Evolutionary conservation across 2,329 filamentous ascomycete genomes (phyloP).

Genomic region (Huntiella bhutanensis): DNA sequence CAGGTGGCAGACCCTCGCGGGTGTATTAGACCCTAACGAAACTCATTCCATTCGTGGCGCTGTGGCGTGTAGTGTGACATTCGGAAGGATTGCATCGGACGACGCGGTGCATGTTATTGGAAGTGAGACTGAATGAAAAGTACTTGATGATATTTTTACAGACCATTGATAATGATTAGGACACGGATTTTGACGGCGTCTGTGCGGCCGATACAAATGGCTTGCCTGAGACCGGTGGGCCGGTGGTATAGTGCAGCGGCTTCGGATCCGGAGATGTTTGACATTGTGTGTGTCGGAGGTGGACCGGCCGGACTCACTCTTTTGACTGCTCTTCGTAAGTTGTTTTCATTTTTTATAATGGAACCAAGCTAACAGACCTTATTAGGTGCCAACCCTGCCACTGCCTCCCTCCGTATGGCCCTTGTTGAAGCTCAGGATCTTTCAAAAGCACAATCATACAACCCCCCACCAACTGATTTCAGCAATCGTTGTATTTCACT

Average conservation of each 20-base stretch:
- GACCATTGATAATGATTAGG: no score
- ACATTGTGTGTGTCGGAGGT: slow-evolving; percentile 81
- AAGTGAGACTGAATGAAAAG: no score
- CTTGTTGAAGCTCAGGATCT: slow-evolving; percentile 84
- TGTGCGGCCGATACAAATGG: no score
- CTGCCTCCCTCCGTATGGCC: slow-evolving; percentile 62
- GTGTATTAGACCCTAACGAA: no score
- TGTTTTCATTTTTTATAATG: neutral
- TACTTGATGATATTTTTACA: no score
- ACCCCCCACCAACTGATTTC: slow-evolving; percentile 47
- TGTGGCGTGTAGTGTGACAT: no score
- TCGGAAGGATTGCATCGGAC: no score
- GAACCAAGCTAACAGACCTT: slow-evolving; percentile 7
- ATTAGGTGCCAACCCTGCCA: slow-evolving; percentile 56
- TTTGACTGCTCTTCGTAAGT: slow-evolving; percentile 53
- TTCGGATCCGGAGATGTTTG: slow-evolving; percentile 50
- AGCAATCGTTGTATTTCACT: slow-evolving; percentile 94
- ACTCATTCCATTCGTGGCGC: no score
- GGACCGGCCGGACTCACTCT: slow-evolving; percentile 78
- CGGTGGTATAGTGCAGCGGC: slow-evolving; percentile 2
- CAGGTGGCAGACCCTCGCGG: no score
- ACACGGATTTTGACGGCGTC: no score
- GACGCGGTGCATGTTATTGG: no score
- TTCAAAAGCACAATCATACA: slow-evolving; percentile 45
- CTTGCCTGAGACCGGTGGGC: neutral